Evolutionary conservation across 208 protist genomes (phyloP), one percentile per base, ranked within the genome.

Genomic region (Wallacemonas sp.): DNA sequence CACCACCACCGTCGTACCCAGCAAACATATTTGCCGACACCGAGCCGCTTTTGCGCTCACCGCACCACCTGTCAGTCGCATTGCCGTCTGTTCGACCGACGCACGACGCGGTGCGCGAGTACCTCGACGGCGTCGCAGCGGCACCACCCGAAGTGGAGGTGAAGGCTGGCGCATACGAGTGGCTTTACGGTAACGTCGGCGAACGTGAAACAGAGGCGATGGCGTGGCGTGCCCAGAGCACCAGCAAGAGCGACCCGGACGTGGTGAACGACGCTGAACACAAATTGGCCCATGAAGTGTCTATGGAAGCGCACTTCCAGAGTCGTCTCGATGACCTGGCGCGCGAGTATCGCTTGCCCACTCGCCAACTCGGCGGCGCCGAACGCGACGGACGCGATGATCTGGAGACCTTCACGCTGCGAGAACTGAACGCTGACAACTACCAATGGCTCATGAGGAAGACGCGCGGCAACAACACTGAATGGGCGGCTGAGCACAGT

Each of bases 91-190:
- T 17, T 17, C 26, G 27, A 6, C 6, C 26, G 6, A 54, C 26
- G 46, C 19, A 54, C 22, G 54, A 42, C 2, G 26, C 21, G n/a
- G 36, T 63, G 26, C 37, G 36, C 5, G 58, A 30, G 37, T 63
- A 63, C 41, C 58, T 63, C 0, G 58, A 63, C 29, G 29, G 27
- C 4, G 15, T 63, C 24, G 36, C 36, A 3, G 58, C 58, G 8
- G 58, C 36, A 3, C 58, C 58, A 19, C 39, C 58, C 4, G 58
- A 63, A 19, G 58, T 63, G 15, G 58, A 63, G 41, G 10, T 63
- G 29, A 34, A 8, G 30, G 50, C 44, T 48, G 60, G 48, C 62
- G 45, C 45, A 55, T 29, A 27, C 52, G 45, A 30, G 30, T 58
- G 30, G 52, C 33, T 53, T 57, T 10, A 19, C 12, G 33, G 60